Percentiles rank a stretch among this genome's conserved stretches.
phyloP scores from a whole-genome alignment of 78 protist genomes.

The Cavenderia fasciculata region DNA sequence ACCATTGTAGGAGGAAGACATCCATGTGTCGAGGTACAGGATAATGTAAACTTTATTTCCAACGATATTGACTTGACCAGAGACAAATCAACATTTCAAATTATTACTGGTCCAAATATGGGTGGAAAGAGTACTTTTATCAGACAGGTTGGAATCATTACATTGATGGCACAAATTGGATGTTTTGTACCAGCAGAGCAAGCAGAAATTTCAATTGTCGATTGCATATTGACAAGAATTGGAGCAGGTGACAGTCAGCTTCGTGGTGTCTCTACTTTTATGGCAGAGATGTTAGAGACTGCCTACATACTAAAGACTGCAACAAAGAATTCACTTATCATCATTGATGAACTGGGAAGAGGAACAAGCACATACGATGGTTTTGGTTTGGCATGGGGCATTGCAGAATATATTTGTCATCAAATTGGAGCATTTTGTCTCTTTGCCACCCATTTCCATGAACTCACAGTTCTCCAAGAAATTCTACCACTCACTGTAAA shows the following conservation, averaged over 20 bases:
- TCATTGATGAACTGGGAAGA: constrained; percentile 99
- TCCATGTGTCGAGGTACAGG: constrained; percentile 95
- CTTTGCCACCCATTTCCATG: constrained; percentile 99
- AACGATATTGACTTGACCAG: constrained; percentile 86
- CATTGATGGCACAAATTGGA: constrained; percentile 98
- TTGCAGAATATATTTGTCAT: constrained; percentile 88
- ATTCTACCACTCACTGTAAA: constrained; percentile 37
- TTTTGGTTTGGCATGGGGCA: constrained; percentile 98
- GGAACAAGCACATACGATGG: constrained; percentile 99
- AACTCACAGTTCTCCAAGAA: constrained; percentile 85
- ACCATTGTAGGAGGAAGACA: constrained; percentile 87
- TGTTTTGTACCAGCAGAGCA: constrained; percentile 95
- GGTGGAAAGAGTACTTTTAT: constrained; percentile 86
- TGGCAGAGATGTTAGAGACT: constrained; percentile 99
- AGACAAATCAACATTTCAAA: constrained; percentile 54
- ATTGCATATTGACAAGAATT: constrained; percentile 95
- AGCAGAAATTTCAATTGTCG: constrained; percentile 79
- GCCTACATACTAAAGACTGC: constrained; percentile 94
- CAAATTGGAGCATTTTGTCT: constrained; percentile 81
- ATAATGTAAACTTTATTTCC: constrained; percentile 89
- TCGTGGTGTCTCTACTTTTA: constrained; percentile 97
- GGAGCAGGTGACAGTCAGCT: constrained; percentile 98
- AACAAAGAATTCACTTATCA: constrained; percentile 88
- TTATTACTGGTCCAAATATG: constrained; percentile 97
- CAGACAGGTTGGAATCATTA: constrained; percentile 88